Evolutionary conservation across 2,329 filamentous ascomycete species (phyloP).

Genomic region (Didymella segeticola): DNA sequence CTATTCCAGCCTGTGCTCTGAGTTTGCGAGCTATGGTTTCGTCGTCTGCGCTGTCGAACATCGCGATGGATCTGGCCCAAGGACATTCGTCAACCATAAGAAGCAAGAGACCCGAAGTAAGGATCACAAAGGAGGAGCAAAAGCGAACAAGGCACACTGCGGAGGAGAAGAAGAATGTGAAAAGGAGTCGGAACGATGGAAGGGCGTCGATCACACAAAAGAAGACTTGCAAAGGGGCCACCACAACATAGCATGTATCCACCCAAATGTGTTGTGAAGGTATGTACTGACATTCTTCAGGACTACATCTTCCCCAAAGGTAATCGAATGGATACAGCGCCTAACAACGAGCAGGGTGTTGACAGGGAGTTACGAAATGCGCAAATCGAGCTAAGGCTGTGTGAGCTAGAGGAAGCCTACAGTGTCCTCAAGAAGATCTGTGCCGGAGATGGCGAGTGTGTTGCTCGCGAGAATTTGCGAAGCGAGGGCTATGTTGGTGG

Average conservation of each 20-base stretch:
- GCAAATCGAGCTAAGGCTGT: conserved; percentile 68
- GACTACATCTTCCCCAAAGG: conserved; percentile 69
- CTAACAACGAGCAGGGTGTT: conserved; percentile 65
- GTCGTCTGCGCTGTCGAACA: conserved; percentile 71
- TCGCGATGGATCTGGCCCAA: conserved; percentile 67
- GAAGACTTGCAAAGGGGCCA: conserved; percentile 50
- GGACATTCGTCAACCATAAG: conserved; percentile 66
- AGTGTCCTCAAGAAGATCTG: conserved; percentile 63
- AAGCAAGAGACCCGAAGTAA: conserved; percentile 35
- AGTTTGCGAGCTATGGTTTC: conserved; percentile 71
- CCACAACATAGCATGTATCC: conserved; percentile 54
- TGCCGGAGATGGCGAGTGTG: conserved; percentile 59
- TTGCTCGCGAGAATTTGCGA: conserved; percentile 62
- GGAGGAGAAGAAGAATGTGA: conserved; percentile 17
- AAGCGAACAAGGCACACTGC: conserved; percentile 7
- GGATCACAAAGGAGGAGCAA: conserved; percentile 26
- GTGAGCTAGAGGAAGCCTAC: conserved; percentile 70
- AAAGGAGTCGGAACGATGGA: conserved; percentile 33
- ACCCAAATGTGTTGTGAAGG: too few relatives aligned
- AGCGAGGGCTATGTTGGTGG: conserved; percentile 65
- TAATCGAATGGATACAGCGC: conserved; percentile 55
- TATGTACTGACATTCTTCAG: conserved; percentile 21
- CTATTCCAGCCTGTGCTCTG: conserved; percentile 68
- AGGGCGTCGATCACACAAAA: conserved; percentile 48
- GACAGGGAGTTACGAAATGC: conserved; percentile 66